Evolutionary conservation across 495 filamentous ascomycete species (phyloP).

Genomic region (Chaetomidium leptoderma): DNA sequence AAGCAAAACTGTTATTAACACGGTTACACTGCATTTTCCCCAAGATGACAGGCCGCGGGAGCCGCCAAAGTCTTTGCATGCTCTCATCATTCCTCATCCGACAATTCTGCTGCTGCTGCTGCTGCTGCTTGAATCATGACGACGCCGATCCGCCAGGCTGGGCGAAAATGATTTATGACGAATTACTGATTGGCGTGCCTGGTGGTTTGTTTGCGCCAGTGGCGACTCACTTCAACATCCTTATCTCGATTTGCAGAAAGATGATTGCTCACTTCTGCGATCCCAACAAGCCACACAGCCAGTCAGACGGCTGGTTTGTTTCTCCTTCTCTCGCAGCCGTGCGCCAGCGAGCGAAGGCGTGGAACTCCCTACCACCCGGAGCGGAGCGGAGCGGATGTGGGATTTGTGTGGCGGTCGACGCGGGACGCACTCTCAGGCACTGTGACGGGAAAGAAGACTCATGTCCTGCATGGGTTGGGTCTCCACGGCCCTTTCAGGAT

Average conservation of each 20-base stretch:
- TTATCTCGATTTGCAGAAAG: too few relatives aligned
- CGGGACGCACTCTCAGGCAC: too few relatives aligned
- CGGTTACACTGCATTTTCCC: constrained; percentile 6
- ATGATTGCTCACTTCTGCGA: neutral
- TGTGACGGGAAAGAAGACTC: neutral
- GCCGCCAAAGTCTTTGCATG: too few relatives aligned
- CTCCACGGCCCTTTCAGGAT: neutral
- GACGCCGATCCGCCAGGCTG: neutral
- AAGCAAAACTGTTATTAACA: neutral
- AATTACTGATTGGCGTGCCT: neutral
- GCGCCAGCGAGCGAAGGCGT: too few relatives aligned
- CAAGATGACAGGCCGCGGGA: constrained; percentile 9
- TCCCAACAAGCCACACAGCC: too few relatives aligned
- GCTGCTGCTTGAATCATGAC: neutral
- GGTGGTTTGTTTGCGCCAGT: neutral
- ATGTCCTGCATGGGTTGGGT: neutral
- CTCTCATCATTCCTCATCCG: too few relatives aligned
- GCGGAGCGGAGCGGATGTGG: constrained; percentile 11
- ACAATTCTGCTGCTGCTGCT: too few relatives aligned
- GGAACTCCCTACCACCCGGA: too few relatives aligned
- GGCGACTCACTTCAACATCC: too few relatives aligned
- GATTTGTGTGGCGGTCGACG: too few relatives aligned
- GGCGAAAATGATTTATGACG: neutral
- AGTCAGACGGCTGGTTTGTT: neutral
- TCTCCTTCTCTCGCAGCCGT: too few relatives aligned